Conservation (phyloP, 2,329 filamentous ascomycete species). For the Grosmannia clavigera region DNA sequence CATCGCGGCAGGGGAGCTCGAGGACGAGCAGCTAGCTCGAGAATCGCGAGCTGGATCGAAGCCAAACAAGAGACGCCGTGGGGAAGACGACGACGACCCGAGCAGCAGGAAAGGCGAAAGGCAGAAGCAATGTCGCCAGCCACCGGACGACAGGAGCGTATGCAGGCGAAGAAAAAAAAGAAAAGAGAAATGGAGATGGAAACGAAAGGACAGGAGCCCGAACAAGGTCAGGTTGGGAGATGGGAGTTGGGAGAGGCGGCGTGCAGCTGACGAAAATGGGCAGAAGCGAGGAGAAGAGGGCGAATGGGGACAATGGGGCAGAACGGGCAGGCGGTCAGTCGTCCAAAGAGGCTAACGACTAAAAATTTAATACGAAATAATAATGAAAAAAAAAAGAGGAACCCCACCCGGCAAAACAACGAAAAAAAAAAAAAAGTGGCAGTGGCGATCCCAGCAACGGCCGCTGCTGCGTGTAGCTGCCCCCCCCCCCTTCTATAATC, state of each 20-base stretch:
- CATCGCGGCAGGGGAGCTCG: not conserved
- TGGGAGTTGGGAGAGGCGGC: not conserved
- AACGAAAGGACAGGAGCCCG: not conserved
- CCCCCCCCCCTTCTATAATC: no score
- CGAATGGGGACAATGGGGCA: no score
- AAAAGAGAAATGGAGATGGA: not conserved
- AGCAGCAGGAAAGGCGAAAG: not conserved
- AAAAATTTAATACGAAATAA: no score
- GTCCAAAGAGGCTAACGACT: not conserved
- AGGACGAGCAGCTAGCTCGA: not conserved
- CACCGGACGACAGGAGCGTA: not conserved
- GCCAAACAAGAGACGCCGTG: not conserved
- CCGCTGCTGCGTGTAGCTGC: no score
- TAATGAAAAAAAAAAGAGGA: no score
- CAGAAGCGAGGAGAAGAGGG: not conserved
- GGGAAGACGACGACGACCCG: not conserved
- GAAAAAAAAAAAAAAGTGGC: no score
- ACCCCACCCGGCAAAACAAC: no score
- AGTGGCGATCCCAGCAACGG: no score
- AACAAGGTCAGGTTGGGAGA: not conserved
- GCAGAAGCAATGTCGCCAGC: not conserved
- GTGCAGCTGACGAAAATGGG: not conserved
- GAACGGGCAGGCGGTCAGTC: not conserved
- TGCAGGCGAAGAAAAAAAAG: not conserved
- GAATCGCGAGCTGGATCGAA: not conserved